Base-by-base conservation (phyloP, 192 early-diverging fungal genomes). In the Rhizoclosmatium globosum region DNA sequence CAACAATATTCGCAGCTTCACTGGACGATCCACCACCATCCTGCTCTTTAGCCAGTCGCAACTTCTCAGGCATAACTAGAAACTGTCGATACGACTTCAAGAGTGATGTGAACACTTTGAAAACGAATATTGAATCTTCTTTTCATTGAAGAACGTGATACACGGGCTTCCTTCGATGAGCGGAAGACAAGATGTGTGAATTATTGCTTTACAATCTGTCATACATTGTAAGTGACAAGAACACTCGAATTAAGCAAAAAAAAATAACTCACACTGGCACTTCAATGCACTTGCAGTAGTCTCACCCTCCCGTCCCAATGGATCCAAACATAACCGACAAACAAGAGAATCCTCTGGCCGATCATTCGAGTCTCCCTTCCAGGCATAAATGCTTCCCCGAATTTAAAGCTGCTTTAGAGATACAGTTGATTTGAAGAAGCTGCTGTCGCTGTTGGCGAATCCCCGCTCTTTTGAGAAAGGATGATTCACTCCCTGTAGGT, bases 51-150 rank as follows among this genome's bases (percentile, higher is more conserved):
- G 69, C 79, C 43, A 19, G 46, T 44, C 82, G 50, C 58, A 81
- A 47, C 65, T 74, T 15, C 68, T 82, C 85, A 1, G 81, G 79
- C 42, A 82, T 71, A 21, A 87, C 79, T 42, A 95, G 81, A 23
- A 88, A 87, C 31, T 82, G 58, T 62, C 94, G 82, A 82, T 95
- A 95, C 47, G 92, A 80, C 64, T 90, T 91, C 47, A 95, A 82
- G 31, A 95, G 80, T 2, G 93, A 93, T 6, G 92, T 91, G 84
- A 94, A 94, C 72, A 94, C 86, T 79, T 91, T 91, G 58, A 95
- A 79, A 94, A 93, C 17, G 89, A 83, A 62, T 82, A 79, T 69
- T 86, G 88, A 47, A 95, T 87, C 47, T 91, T 91, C n/a, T 81
- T 68, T 66, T 94, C 93, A 77, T 94, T 86, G 74, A 94, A 94